Conservation (phyloP, 331 rosid species). For the Prunus yedoensis region DNA sequence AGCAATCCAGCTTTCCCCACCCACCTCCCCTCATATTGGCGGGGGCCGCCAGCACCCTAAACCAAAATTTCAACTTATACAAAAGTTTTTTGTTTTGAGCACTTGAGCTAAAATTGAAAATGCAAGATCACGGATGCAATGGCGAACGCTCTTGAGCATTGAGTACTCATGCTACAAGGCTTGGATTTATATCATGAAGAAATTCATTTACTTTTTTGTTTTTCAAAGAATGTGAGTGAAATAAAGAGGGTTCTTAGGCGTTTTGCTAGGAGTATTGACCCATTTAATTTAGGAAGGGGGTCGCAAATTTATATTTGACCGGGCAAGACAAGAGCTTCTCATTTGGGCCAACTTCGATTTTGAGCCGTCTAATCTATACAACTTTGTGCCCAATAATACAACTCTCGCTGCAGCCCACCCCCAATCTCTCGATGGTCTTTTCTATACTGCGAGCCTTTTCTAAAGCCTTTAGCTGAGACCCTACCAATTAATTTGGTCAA, state of each 20-base stretch:
- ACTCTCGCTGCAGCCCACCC: neutral
- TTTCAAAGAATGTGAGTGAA: neutral
- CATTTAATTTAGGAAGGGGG: neutral
- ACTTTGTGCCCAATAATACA: no score
- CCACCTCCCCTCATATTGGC: neutral
- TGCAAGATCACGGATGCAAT: no score
- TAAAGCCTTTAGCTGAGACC: no score
- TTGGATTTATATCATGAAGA: neutral
- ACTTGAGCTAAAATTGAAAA: no score
- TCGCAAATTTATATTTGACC: neutral
- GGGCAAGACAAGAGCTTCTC: neutral
- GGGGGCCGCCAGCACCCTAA: no score
- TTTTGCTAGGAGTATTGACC: neutral
- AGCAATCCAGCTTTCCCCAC: neutral
- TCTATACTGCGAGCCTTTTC: no score
- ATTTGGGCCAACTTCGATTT: neutral
- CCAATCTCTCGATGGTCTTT: neutral
- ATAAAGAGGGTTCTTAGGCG: neutral
- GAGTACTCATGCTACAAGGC: no score
- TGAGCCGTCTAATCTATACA: no score
- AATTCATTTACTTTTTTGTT: neutral
- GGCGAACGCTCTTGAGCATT: no score
- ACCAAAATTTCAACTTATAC: no score
- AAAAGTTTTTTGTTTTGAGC: no score
- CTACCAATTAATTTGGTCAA: fast-evolving